Conservation (phyloP, 805 yeast species). For the Ogataea parapolymorpha region DNA sequence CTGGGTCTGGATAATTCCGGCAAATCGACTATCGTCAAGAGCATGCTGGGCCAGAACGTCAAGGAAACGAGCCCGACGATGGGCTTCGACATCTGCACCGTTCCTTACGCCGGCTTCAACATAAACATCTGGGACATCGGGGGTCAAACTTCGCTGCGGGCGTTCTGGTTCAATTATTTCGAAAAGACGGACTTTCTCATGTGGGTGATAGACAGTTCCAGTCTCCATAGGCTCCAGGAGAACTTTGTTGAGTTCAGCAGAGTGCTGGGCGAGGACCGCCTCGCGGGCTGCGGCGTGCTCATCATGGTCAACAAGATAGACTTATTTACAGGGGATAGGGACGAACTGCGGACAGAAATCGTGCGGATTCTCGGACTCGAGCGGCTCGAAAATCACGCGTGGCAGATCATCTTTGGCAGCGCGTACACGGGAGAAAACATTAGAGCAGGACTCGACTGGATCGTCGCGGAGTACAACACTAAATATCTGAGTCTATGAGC, state of each 20-base stretch:
- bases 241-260: constrained; percentile 61
- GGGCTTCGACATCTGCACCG: constrained; percentile 79
- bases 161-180: constrained; percentile 92
- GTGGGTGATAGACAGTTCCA: constrained; percentile 80
- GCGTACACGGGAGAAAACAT: constrained; percentile 46
- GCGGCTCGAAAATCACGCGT: constrained; percentile 37
- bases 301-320: constrained; percentile 77
- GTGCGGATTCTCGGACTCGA: constrained; percentile 30
- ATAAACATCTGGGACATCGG: constrained; percentile 81
- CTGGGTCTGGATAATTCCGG: constrained; percentile 92
- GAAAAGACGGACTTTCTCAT: constrained; percentile 74
- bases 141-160: constrained; percentile 78
- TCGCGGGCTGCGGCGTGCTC: constrained; percentile 66
- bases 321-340: constrained; percentile 34
- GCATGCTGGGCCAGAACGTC: constrained; percentile 49
- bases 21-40: constrained; percentile 76
- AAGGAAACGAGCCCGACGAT: constrained; percentile 75
- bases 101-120: constrained; percentile 40
- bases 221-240: constrained; percentile 60
- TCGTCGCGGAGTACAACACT: constrained; percentile 37
- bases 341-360: constrained; percentile 17
- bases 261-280: constrained; percentile 61
- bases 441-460: constrained; percentile 40
- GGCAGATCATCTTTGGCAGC: constrained; percentile 43
- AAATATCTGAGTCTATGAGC: constrained; percentile 27